These are phyloP conservation scores for Cryphonectria radicalis DNA, from an alignment of 2,329 filamentous ascomycete genomes.

Conservation along the genomic window DNA sequence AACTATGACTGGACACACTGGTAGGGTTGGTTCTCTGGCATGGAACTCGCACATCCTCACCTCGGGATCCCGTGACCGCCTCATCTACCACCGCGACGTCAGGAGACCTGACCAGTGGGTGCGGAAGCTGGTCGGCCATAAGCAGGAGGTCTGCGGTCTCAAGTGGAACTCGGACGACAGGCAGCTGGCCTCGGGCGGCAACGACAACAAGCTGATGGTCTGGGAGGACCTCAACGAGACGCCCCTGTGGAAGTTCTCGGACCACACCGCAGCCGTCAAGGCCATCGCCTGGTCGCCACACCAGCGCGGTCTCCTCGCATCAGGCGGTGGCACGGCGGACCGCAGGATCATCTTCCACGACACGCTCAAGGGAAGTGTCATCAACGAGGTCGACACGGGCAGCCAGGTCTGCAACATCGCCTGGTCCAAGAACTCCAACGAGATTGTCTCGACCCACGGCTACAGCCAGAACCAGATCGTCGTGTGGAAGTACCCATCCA, in stretches of 20 bases:
- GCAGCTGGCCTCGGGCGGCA: slow-evolving; percentile 92
- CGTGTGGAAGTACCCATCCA: slow-evolving; percentile 98
- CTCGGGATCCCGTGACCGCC: slow-evolving; percentile 88
- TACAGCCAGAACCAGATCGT: slow-evolving; percentile 99
- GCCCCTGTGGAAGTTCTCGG: slow-evolving; percentile 90
- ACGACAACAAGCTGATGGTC: slow-evolving; percentile 98
- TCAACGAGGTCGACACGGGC: slow-evolving; percentile 92
- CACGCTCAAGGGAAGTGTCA: slow-evolving; percentile 77
- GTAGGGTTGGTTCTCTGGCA: slow-evolving; percentile 87
- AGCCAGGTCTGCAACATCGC: slow-evolving; percentile 98
- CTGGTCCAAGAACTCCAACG: slow-evolving; percentile 97
- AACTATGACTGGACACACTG: slow-evolving; percentile 96
- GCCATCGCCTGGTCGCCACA: slow-evolving; percentile 98
- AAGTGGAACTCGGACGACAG: slow-evolving; percentile 98
- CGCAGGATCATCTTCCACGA: slow-evolving; percentile 98
- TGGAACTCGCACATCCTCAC: slow-evolving; percentile 99
- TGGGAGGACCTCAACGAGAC: slow-evolving; percentile 97
- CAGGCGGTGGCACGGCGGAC: slow-evolving; percentile 93
- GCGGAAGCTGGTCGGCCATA: slow-evolving; percentile 86
- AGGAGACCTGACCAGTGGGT: slow-evolving; percentile 90
- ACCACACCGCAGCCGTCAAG: slow-evolving; percentile 95
- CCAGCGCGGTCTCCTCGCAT: slow-evolving; percentile 90
- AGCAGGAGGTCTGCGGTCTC: slow-evolving; percentile 95
- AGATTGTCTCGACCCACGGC: slow-evolving; percentile 95
- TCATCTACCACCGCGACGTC: slow-evolving; percentile 95